These are phyloP conservation scores for Aspergillus calidoustus DNA, from an alignment of 2,329 filamentous ascomycete genomes.

Conservation along the genomic window DNA sequence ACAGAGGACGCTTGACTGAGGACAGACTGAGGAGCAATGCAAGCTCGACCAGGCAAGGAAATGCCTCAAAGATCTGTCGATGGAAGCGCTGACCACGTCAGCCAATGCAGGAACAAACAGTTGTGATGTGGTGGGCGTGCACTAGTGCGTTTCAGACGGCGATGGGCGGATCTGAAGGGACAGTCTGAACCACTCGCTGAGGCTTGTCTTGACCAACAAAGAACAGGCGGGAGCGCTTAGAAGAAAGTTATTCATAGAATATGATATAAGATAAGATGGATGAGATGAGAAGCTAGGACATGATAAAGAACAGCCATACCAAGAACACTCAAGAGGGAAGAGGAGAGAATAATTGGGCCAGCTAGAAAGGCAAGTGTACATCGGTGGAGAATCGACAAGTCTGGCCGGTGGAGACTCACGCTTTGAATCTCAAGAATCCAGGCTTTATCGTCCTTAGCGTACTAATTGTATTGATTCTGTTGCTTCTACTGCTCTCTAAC, in stretches of 20 bases:
- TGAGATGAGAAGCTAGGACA: neutral
- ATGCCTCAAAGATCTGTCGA: neutral
- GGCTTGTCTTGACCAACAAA: neutral
- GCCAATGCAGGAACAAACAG: conserved; percentile 12
- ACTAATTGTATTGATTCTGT: neutral
- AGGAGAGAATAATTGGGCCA: neutral
- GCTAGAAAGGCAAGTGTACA: neutral
- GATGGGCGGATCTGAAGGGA: neutral
- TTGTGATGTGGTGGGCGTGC: neutral
- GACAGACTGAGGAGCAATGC: neutral
- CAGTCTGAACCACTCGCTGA: neutral
- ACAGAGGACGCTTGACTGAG: neutral
- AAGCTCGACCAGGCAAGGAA: neutral
- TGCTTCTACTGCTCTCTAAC: neutral
- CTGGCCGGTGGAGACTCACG: conserved; percentile 3
- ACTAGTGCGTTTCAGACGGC: conserved; percentile 11
- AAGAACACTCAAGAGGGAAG: neutral
- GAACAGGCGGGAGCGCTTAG: neutral
- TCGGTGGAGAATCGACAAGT: neutral
- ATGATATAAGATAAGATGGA: neutral
- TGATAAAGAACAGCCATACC: neutral
- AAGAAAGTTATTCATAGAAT: neutral
- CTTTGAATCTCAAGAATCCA: neutral
- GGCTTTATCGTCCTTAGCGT: neutral
- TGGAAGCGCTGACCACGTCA: conserved; percentile 14